Conservation (phyloP, 305 asterid genomes). For the Nicotiana rustica region DNA sequence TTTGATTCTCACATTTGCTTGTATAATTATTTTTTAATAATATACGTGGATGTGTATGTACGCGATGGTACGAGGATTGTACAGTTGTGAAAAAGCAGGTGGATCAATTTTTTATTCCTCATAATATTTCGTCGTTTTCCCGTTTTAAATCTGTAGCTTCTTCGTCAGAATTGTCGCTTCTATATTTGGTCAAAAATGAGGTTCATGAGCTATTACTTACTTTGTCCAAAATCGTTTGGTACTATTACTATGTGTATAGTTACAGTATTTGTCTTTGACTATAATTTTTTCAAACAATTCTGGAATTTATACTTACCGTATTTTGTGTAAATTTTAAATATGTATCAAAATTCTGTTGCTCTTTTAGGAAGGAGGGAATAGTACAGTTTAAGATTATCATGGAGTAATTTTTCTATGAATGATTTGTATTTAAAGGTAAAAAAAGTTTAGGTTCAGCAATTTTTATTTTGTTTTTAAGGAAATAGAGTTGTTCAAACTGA, state of each 20-base stretch:
- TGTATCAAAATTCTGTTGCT: neutral
- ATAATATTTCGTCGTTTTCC: neutral
- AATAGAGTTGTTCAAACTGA: neutral
- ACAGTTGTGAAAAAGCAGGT: neutral
- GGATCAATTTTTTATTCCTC: slow-evolving; percentile 8
- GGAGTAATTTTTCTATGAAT: neutral
- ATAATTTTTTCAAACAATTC: neutral
- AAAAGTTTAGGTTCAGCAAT: neutral
- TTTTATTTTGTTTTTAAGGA: neutral
- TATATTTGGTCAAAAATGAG: neutral
- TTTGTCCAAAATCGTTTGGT: neutral
- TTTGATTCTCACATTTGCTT: neutral
- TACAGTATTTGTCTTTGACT: neutral
- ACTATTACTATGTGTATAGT: neutral
- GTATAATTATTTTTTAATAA: neutral
- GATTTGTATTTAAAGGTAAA: neutral
- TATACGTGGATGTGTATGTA: neutral
- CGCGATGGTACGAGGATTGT: neutral
- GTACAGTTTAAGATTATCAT: neutral
- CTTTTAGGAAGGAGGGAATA: neutral
- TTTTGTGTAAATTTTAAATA: neutral
- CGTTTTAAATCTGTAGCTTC: neutral
- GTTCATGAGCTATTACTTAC: neutral
- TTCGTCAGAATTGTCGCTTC: neutral
- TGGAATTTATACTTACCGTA: neutral